phyloP scores from a whole-genome alignment of 163 green algal species.

The Scenedesmus sp. region DNA sequence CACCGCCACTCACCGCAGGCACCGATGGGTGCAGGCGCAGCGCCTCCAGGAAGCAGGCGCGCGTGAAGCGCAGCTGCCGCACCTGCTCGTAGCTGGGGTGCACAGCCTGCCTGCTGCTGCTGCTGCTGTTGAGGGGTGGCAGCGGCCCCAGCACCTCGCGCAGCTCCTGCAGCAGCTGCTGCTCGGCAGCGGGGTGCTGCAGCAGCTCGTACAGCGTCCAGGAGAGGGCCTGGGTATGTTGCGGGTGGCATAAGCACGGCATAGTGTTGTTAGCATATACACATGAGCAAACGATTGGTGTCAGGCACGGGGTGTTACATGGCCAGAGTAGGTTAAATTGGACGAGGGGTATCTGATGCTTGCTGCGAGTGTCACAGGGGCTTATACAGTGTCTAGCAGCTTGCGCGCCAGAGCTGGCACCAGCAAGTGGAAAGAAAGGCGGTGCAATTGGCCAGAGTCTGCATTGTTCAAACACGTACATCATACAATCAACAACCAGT shows the following conservation, averaged over 20 bases:
- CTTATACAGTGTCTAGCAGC: neutral
- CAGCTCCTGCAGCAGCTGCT: constrained; percentile 45
- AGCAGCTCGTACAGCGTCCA: constrained; percentile 52
- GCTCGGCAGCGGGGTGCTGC: constrained; percentile 39
- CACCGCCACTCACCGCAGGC: constrained; percentile 6
- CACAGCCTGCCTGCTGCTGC: neutral
- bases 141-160: constrained; percentile 30
- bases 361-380: neutral
- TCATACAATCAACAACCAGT: no score
- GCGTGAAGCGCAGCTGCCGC: constrained; percentile 24
- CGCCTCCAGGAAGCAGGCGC: constrained; percentile 49
- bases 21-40: constrained; percentile 46
- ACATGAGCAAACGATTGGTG: no score
- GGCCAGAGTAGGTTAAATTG: neutral
- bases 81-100: constrained; percentile 49
- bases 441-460: neutral
- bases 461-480: no score
- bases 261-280: neutral
- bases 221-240: constrained; percentile 15
- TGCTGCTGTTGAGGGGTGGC: neutral
- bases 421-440: neutral
- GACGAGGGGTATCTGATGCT: neutral
- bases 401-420: neutral
- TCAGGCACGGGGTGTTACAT: neutral
- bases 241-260: neutral